A percentile compares a stretch with the other conserved stretches of the same genome.
phyloP scores from a whole-genome alignment of 345 rosid species.

The Erysimum cheiranthoides region DNA sequence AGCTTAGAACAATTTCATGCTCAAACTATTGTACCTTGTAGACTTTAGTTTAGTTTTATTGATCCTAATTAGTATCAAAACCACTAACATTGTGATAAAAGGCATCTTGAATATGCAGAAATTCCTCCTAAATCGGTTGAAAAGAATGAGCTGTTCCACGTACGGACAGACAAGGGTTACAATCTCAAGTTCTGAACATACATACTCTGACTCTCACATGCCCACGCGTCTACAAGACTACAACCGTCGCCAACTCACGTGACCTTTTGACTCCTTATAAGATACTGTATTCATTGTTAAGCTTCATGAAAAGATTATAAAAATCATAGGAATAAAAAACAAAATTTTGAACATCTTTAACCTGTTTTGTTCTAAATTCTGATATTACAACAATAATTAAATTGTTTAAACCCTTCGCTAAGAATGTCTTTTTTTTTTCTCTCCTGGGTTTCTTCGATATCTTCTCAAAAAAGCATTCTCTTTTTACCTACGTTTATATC shows the following conservation, averaged over 20 bases:
- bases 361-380: background rate
- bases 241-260: constrained; percentile 12
- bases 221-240: background rate
- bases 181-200: constrained; percentile 10
- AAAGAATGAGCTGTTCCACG: background rate
- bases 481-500: constrained; percentile 47
- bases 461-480: constrained; percentile 6
- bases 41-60: background rate
- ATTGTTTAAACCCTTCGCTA: constrained; percentile 18
- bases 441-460: constrained; percentile 13
- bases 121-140: too few relatives aligned
- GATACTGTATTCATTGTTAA: background rate
- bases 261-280: background rate
- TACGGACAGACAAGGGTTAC: background rate
- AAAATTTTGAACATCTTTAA: constrained; percentile 23
- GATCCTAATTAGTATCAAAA: background rate
- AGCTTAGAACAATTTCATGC: background rate
- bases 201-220: constrained; percentile 10
- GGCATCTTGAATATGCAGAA: background rate
- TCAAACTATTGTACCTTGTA: background rate
- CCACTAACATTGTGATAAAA: background rate
- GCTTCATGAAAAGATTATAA: background rate
- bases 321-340: constrained; percentile 3
- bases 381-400: constrained; percentile 24
- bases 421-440: background rate